Evolutionary conservation across 495 filamentous ascomycete species (phyloP).

Genomic region (Eremomyces bilateralis): DNA sequence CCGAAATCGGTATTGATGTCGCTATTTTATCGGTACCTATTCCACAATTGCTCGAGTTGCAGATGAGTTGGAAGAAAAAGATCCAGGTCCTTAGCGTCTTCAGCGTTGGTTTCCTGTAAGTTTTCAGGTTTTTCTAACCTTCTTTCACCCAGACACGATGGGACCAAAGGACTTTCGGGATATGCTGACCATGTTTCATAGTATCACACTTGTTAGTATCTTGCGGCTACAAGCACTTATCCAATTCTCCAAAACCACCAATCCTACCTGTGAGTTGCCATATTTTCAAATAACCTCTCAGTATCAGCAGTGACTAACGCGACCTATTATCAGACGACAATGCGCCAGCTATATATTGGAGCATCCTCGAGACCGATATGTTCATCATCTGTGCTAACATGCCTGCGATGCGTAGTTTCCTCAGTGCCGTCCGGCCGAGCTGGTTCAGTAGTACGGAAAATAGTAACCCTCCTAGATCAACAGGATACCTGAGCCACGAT

Average conservation of each 20-base stretch:
- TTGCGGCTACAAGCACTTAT: constrained; percentile 20
- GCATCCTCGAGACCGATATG: constrained; percentile 16
- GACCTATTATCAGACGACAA: constrained; percentile 9
- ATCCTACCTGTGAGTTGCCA: constrained; percentile 8
- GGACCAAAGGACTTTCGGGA: not conserved
- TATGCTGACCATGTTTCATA: constrained; percentile 6
- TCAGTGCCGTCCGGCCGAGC: not conserved
- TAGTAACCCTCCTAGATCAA: no score
- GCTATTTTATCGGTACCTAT: constrained; percentile 20
- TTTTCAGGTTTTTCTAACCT: constrained; percentile 4
- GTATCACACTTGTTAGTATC: constrained; percentile 22
- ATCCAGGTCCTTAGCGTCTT: constrained; percentile 30
- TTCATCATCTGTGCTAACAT: constrained; percentile 19
- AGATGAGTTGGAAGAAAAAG: constrained; percentile 26
- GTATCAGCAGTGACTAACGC: no score
- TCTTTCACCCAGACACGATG: not conserved
- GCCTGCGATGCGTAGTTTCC: constrained; percentile 9
- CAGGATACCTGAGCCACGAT: not conserved
- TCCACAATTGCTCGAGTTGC: constrained; percentile 21
- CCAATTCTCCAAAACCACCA: constrained; percentile 16
- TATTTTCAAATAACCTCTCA: not conserved
- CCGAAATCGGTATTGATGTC: constrained; percentile 15
- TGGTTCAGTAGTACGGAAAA: not conserved
- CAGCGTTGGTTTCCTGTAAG: constrained; percentile 30
- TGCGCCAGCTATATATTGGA: constrained; percentile 15